Base-by-base conservation (phyloP, 2,329 filamentous ascomycete species). In the Mollisia scopiformis region DNA sequence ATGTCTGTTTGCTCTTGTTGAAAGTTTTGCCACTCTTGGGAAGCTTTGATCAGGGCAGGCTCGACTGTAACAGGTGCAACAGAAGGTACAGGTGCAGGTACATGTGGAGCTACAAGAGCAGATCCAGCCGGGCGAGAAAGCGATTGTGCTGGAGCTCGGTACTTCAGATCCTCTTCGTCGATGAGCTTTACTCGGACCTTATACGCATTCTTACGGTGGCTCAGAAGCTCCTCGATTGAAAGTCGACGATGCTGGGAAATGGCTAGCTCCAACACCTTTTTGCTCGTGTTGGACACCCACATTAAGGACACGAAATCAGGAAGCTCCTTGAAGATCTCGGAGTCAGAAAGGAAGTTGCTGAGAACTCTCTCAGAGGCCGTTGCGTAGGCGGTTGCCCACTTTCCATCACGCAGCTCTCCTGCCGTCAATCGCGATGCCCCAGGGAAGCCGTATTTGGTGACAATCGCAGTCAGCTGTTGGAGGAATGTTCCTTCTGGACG, bases 1-100 rank as follows among this genome's bases (percentile, higher is more conserved):
- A 30, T 54, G n/a, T 54, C 51, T 41, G 51, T 54, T 23, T 54
- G 33, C 30, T 54, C 33, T 25, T 19, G 21, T 30, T 47, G 39
- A 14, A 31, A 21, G 16, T 8, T 33, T 13, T 47, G 21, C 43
- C 43, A 47, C 10, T 46, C 16, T 46, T 6, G 19, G 13, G 41
- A 14, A 23, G 41, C 41, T 25, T 19, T 46, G 13, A 46, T 7
- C 8, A 7, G 37, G 21, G 21, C 14, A 41, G 23, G 19, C 41
- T 6, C 2, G 41, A 23, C 6, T 27, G 8, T 21, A 47, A 13
- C 6, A 47, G 3, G 3, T 41, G 2, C 37, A 39, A 39, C 16
- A 2, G 37, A 3, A 16, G 16, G 37, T 16, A 6, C 16, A 14
- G 37, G 13, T 4, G 37, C 6, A 19, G 7, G 11, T 3, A n/a